Conservation (phyloP, 495 filamentous ascomycete species). For the Hyaloscypha finlandica region DNA sequence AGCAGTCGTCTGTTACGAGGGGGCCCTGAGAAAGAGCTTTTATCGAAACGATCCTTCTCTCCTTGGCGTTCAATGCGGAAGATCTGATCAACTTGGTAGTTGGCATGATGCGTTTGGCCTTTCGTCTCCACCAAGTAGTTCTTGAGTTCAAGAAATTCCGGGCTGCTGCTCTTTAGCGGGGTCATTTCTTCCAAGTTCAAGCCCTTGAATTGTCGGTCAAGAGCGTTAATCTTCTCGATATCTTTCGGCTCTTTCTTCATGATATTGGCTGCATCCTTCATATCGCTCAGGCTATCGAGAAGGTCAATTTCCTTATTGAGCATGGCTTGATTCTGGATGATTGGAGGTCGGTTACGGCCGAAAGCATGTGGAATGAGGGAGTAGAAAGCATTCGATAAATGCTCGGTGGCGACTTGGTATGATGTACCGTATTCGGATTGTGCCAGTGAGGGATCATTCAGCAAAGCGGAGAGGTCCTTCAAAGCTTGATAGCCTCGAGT, state of each 20-base stretch:
- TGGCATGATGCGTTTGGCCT: conserved; percentile 58
- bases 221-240: conserved; percentile 52
- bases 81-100: conserved; percentile 68
- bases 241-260: conserved; percentile 57
- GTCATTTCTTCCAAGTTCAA: conserved; percentile 77
- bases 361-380: conserved; percentile 81
- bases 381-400: conserved; percentile 74
- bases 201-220: conserved; percentile 71
- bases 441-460: conserved; percentile 51
- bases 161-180: conserved; percentile 54
- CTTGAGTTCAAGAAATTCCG: conserved; percentile 64
- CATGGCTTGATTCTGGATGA: conserved; percentile 53
- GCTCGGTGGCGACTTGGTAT: conserved; percentile 47
- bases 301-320: conserved; percentile 76
- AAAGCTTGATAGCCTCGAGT: conserved; percentile 68
- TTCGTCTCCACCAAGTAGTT: conserved; percentile 67
- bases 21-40: conserved; percentile 34
- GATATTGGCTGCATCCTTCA: conserved; percentile 79
- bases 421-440: conserved; percentile 45
- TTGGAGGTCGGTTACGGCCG: conserved; percentile 68
- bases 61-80: conserved; percentile 81
- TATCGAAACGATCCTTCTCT: conserved; percentile 67
- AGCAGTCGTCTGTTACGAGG: conserved; percentile 65
- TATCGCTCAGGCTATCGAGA: conserved; percentile 75
- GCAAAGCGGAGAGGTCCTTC: conserved; percentile 69